These are phyloP conservation scores for Fusarium avenaceum DNA, from an alignment of 2,329 filamentous ascomycete species.

Conservation along the genomic window DNA sequence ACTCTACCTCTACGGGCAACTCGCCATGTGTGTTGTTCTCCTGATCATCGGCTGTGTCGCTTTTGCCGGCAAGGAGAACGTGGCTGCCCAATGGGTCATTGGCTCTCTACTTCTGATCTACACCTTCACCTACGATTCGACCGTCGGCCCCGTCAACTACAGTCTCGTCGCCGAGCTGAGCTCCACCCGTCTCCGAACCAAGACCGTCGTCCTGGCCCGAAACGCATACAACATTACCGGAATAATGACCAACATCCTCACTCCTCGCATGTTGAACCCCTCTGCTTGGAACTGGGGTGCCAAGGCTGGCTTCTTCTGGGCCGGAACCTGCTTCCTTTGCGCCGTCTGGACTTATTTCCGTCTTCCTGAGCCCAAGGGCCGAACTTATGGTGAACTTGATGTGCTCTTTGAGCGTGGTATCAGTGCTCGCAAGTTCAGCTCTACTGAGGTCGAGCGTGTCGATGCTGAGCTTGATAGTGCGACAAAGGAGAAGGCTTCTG, in stretches of 20 bases:
- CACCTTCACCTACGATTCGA: conserved; percentile 59
- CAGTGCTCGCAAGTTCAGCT: conserved; percentile 58
- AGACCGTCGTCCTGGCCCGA: conserved; percentile 61
- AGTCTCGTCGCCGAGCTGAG: conserved; percentile 76
- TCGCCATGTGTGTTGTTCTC: conserved; percentile 61
- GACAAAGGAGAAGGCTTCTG: conserved; percentile 41
- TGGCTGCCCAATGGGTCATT: conserved; percentile 62
- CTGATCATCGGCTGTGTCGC: conserved; percentile 68
- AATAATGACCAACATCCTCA: conserved; percentile 62
- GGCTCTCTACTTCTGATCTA: conserved; percentile 62
- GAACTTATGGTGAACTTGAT: conserved; percentile 69
- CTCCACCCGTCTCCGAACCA: conserved; percentile 61
- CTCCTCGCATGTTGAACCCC: conserved; percentile 63
- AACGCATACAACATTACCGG: conserved; percentile 63
- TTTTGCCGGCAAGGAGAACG: conserved; percentile 60
- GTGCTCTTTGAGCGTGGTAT: conserved; percentile 64
- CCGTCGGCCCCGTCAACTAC: conserved; percentile 76
- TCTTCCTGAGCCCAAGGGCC: conserved; percentile 67
- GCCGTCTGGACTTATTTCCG: conserved; percentile 66
- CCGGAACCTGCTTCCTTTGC: conserved; percentile 59
- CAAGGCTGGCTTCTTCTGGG: conserved; percentile 63
- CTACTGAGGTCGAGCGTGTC: conserved; percentile 49
- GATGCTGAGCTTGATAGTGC: conserved; percentile 35
- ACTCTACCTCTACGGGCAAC: conserved; percentile 62
- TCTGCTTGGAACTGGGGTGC: conserved; percentile 63